These are phyloP conservation scores for Citrus australasica DNA, from an alignment of 345 rosid genomes.

Conservation along the genomic window DNA sequence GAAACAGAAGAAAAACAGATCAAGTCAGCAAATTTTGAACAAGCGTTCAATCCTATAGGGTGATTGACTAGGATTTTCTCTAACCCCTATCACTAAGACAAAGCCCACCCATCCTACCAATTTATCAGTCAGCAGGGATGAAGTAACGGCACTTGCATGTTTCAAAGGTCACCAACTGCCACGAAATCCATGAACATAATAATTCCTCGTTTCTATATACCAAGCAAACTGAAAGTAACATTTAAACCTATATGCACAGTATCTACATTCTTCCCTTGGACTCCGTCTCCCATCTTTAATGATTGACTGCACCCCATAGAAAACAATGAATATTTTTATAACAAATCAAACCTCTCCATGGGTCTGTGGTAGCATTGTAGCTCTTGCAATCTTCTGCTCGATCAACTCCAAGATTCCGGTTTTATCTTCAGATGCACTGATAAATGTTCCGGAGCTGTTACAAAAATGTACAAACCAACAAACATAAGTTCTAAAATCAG, in stretches of 20 bases:
- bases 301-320: background rate
- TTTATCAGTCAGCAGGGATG: background rate
- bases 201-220: background rate
- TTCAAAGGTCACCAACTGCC: background rate
- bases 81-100: background rate
- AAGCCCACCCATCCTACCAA: background rate
- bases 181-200: background rate
- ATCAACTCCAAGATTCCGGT: conserved; percentile 50
- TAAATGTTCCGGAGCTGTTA: conserved; percentile 75
- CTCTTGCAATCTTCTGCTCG: conserved; percentile 68
- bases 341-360: conserved; percentile 62
- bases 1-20: background rate
- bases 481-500: conserved; percentile 1
- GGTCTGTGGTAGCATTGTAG: conserved; percentile 58
- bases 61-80: background rate
- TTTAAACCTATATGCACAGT: background rate
- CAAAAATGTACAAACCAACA: background rate
- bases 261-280: background rate
- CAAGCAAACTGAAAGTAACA: background rate
- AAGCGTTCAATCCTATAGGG: background rate
- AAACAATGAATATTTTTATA: background rate
- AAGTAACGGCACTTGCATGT: background rate
- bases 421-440: conserved; percentile 64
- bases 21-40: background rate
- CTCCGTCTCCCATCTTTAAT: background rate